Conservation (phyloP, 2,329 filamentous ascomycete genomes). For the Trichoderma harzianum region DNA sequence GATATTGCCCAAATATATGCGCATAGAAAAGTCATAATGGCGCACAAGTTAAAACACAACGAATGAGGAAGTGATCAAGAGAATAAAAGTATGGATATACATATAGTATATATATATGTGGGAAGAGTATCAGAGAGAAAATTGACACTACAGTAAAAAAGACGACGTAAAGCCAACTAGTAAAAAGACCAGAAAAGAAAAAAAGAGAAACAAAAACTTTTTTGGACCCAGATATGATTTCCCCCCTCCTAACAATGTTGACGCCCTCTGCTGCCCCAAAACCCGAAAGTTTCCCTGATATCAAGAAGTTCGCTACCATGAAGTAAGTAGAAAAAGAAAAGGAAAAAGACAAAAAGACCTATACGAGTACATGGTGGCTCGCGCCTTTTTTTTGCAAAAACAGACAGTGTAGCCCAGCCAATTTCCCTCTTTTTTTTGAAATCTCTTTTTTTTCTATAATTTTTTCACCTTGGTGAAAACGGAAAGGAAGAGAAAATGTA, state of each 20-base stretch:
- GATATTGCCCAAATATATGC: background rate
- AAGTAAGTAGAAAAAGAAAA: background rate
- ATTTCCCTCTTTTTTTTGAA: background rate
- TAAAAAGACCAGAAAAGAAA: background rate
- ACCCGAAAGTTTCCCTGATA: slow-evolving; percentile 20
- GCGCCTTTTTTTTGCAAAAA: slow-evolving; percentile 11
- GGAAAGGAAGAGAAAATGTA: background rate
- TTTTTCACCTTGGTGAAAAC: background rate
- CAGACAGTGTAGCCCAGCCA: slow-evolving; percentile 1
- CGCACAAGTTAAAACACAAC: background rate
- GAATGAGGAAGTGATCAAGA: background rate
- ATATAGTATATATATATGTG: slow-evolving; percentile 13
- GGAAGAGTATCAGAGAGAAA: background rate
- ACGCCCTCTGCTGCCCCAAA: slow-evolving; percentile 28
- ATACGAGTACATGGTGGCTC: slow-evolving; percentile 15
- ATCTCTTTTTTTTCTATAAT: background rate
- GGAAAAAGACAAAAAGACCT: background rate
- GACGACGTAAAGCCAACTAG: background rate
- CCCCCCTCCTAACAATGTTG: slow-evolving; percentile 24
- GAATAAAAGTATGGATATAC: background rate
- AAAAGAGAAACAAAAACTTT: slow-evolving; percentile 29
- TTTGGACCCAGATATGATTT: slow-evolving; percentile 5
- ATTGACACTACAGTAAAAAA: background rate
- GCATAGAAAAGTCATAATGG: background rate
- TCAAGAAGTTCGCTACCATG: slow-evolving; percentile 5